Evolutionary conservation across 1,284 basidiomycete species (phyloP), one percentile per base, ranked within the genome.

Genomic region (Grifola frondosa): DNA sequence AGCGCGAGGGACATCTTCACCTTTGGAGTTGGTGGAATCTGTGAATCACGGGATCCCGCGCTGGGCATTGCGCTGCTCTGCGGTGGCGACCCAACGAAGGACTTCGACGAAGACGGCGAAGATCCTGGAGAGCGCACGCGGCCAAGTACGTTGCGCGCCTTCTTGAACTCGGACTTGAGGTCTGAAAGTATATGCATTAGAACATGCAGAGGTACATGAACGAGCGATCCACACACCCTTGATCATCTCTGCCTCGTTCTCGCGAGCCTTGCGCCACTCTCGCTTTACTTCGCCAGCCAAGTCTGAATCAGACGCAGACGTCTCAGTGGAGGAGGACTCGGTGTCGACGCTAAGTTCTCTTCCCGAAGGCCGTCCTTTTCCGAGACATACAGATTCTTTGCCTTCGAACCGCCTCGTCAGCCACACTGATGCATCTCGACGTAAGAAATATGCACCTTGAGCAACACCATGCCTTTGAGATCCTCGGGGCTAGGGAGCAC

Each of bases 401-500:
- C 75, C 80, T 83, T 54, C 20, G 21, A 28, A 10, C 9, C n/a
- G 30, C 30, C 30, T 7, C 13, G 30, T 7, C n/a, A n/a, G 13
- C 13, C 6, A 17, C 13, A n/a, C n/a, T n/a, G n/a, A n/a, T n/a
- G n/a, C n/a, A n/a, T n/a, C n/a, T n/a, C n/a, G n/a, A n/a, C 17
- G 10, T 9, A 17, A 10, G 23, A 42, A 40, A 10, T 11, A 58
- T 60, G 37, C 41, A 84, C 88, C 76, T 99, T 99, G 55, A 99
- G 69, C 39, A 99, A 59, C 28, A 99, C 80, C 51, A 81, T 81
- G 10, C 84, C 82, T 60, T 80, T 87, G 38, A 99, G 73, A 24
- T 88, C 80, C 48, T 94, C 86, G 0, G 97, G 97, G 59, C 91
- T 96, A 0, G 96, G 97, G 30, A 98, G 61, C 21, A 60, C 60